phyloP scores from a whole-genome alignment of 768 basidiomycete species.

The Termitomyces heimii region DNA sequence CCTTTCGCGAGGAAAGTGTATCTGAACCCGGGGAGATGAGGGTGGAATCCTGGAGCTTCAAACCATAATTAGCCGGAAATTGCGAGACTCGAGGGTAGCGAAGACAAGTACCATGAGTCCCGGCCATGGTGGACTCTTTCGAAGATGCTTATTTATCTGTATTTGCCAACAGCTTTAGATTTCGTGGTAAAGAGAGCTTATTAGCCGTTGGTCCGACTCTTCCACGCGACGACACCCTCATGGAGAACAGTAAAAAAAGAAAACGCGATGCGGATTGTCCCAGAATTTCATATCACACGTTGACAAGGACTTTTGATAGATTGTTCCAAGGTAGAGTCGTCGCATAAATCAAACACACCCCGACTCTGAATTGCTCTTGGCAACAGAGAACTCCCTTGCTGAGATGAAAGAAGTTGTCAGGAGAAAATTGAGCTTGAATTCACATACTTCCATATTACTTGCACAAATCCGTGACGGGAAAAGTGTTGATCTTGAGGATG shows the following conservation, averaged over 20 bases:
- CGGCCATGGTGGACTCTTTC: slow-evolving; percentile 32
- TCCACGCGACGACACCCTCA: slow-evolving; percentile 16
- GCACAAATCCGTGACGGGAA: slow-evolving; percentile 49
- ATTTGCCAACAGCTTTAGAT: slow-evolving; percentile 21
- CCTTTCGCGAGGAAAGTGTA: slow-evolving; percentile 79
- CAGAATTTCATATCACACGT: slow-evolving; percentile 39
- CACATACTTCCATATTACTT: slow-evolving; percentile 28
- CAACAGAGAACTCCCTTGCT: slow-evolving; percentile 53
- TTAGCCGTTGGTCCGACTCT: neutral
- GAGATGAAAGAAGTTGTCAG: slow-evolving; percentile 54
- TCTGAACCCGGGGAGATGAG: slow-evolving; percentile 74
- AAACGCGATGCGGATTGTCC: slow-evolving; percentile 35
- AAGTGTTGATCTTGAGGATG: slow-evolving; percentile 70
- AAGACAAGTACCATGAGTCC: slow-evolving; percentile 28
- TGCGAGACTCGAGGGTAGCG: neutral
- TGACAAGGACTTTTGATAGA: slow-evolving; percentile 42
- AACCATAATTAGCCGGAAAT: slow-evolving; percentile 2
- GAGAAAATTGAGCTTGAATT: slow-evolving; percentile 51
- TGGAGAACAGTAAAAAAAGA: slow-evolving; percentile 36
- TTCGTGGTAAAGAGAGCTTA: slow-evolving; percentile 2
- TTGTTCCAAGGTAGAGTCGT: slow-evolving; percentile 41
- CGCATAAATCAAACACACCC: neutral
- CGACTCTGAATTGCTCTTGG: neutral
- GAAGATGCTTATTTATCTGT: slow-evolving; percentile 25
- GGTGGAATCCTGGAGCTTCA: slow-evolving; percentile 76